These are phyloP conservation scores for Paraurostyla sp. DNA, from an alignment of 73 alveolate species.

Conservation along the genomic window DNA sequence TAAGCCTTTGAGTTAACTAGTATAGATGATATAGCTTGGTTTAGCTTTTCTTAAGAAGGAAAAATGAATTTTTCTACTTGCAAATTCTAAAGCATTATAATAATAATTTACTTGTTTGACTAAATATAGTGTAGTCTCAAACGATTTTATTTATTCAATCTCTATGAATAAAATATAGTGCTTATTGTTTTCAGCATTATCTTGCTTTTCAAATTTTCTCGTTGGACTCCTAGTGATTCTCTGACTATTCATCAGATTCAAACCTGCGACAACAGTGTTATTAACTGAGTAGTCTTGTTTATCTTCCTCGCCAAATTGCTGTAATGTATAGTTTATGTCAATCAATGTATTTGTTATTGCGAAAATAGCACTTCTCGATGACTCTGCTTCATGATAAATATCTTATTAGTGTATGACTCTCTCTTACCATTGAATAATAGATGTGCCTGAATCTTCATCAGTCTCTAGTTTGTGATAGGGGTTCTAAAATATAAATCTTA, in stretches of 20 bases:
- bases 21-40: background rate
- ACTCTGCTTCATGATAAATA: slow-evolving; percentile 37
- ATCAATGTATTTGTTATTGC: background rate
- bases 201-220: background rate
- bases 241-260: background rate
- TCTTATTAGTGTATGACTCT: slow-evolving; percentile 13
- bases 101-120: slow-evolving; percentile 14
- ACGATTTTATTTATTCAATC: background rate
- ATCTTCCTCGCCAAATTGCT: background rate
- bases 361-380: background rate
- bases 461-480: background rate
- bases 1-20: background rate
- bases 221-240: too few relatives aligned
- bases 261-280: background rate
- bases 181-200: background rate
- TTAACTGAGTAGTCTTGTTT: background rate
- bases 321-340: background rate
- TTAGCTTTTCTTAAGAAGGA: background rate
- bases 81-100: background rate
- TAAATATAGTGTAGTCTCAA: background rate
- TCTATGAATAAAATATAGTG: background rate
- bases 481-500: background rate
- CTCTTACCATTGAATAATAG: background rate
- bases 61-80: background rate
- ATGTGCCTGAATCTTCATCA: background rate